phyloP scores from a whole-genome alignment of 169 alveolate species.

The Neospora caninum region DNA sequence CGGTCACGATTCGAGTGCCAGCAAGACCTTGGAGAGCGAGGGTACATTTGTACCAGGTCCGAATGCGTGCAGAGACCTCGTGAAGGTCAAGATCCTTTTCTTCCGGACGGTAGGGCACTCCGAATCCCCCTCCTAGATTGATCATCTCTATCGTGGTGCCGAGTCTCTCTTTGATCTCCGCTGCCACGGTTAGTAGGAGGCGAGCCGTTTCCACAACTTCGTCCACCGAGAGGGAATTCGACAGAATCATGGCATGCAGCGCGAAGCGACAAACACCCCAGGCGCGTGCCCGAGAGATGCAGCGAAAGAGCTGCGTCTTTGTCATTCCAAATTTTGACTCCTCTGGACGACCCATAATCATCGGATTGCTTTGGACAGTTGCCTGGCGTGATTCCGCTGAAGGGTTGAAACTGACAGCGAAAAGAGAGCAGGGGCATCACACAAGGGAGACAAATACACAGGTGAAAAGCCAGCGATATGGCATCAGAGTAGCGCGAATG shows the following conservation, averaged over 20 bases:
- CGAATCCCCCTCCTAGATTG: constrained; percentile 71
- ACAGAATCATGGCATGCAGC: constrained; percentile 72
- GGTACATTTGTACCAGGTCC: not conserved
- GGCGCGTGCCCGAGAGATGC: constrained; percentile 1
- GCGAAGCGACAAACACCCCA: constrained; percentile 70
- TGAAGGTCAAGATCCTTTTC: constrained; percentile 4
- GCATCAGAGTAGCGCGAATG: not conserved
- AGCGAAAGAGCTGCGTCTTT: constrained; percentile 64
- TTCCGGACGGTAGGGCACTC: constrained; percentile 69
- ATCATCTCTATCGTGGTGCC: constrained; percentile 62
- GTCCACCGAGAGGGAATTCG: constrained; percentile 54
- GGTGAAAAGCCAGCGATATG: not conserved
- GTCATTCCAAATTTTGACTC: constrained; percentile 73
- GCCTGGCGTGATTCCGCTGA: constrained; percentile 63
- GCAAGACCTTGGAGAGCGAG: not conserved
- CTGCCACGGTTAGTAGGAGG: constrained; percentile 56
- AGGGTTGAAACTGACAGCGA: constrained; percentile 22
- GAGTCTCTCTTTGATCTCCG: constrained; percentile 37
- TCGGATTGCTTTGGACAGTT: constrained; percentile 56
- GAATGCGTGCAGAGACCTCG: not conserved
- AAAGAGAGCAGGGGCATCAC: not conserved
- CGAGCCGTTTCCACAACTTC: constrained; percentile 73
- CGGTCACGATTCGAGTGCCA: constrained; percentile 61
- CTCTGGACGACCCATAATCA: constrained; percentile 67
- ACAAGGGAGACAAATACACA: not conserved